Percentiles rank a stretch among this genome's conserved stretches.
These are phyloP conservation scores for Ophidiomyces ophidiicola DNA, from an alignment of 2,329 filamentous ascomycete species.

Conservation along the genomic window DNA sequence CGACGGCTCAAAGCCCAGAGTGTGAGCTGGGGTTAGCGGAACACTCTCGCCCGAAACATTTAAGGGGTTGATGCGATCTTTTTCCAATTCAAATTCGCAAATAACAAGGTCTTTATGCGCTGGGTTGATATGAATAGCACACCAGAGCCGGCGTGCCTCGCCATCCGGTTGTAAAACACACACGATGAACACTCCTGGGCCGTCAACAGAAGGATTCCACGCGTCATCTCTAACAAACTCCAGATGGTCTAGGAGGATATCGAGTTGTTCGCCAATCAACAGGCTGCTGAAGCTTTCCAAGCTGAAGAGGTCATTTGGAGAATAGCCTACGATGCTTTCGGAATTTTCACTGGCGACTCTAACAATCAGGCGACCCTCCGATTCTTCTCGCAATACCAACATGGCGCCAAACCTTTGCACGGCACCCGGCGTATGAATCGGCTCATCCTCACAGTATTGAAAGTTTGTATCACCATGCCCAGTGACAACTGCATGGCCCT, in stretches of 20 bases:
- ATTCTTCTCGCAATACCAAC: not conserved
- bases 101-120: constrained; percentile 2
- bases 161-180: not conserved
- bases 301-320: constrained; percentile 2
- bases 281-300: constrained; percentile 1
- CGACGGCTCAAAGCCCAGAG: constrained; percentile 2
- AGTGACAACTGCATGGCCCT: constrained; percentile 5
- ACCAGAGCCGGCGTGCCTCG: not conserved
- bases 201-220: not conserved
- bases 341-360: constrained; percentile 8
- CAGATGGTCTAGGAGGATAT: constrained; percentile 5
- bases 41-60: constrained; percentile 1
- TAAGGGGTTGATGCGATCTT: constrained; percentile 3
- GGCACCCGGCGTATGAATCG: constrained; percentile 7
- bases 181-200: constrained; percentile 4
- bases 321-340: constrained; percentile 5
- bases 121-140: constrained; percentile 2
- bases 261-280: not conserved
- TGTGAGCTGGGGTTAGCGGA: not conserved
- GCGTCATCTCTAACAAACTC: constrained; percentile 1
- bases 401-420: constrained; percentile 4
- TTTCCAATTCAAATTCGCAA: constrained; percentile 8
- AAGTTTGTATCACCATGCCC: not conserved
- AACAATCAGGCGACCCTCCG: not conserved
- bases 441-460: constrained; percentile 6